Evolutionary conservation across 306 rosid species (phyloP).

Genomic region (Medicago truncatula): DNA sequence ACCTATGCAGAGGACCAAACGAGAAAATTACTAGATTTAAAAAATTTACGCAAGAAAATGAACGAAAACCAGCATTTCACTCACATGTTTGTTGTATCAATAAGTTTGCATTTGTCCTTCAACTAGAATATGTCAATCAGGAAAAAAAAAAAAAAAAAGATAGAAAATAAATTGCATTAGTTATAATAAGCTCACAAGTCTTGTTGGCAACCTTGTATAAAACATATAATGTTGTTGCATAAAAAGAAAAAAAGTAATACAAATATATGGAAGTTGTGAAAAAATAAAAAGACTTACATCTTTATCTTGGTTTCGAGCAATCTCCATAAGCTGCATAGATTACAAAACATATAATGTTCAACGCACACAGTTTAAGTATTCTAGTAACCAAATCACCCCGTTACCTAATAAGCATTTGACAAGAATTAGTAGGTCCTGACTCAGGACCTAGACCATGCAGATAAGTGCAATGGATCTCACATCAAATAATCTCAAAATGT

Average conservation of each 20-base stretch:
- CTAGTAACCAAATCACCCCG: constrained; percentile 27
- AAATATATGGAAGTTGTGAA: background rate
- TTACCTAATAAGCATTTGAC: constrained; percentile 29
- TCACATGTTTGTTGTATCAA: constrained; percentile 69
- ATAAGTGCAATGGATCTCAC: background rate
- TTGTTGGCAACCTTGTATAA: constrained; percentile 18
- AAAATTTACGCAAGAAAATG: constrained; percentile 30
- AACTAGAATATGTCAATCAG: constrained; percentile 49
- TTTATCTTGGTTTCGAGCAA: constrained; percentile 54
- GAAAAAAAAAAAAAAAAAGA: constrained; percentile 35
- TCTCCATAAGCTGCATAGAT: constrained; percentile 69
- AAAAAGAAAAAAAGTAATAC: constrained; percentile 23
- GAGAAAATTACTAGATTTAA: constrained; percentile 7
- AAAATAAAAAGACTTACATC: constrained; percentile 49
- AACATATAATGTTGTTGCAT: constrained; percentile 9
- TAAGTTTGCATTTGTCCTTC: constrained; percentile 60
- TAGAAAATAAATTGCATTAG: constrained; percentile 11
- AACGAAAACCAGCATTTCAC: constrained; percentile 44
- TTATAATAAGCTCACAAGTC: constrained; percentile 13
- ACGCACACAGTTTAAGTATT: constrained; percentile 26
- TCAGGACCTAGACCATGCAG: constrained; percentile 27
- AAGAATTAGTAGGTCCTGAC: constrained; percentile 26
- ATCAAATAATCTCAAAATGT: constrained; percentile 14
- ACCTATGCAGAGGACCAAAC: constrained; percentile 50
- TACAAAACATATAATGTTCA: constrained; percentile 29